Evolutionary conservation across 768 basidiomycete genomes (phyloP), one percentile per base, ranked within the genome.

Genomic region (Agaricus subrufescens): DNA sequence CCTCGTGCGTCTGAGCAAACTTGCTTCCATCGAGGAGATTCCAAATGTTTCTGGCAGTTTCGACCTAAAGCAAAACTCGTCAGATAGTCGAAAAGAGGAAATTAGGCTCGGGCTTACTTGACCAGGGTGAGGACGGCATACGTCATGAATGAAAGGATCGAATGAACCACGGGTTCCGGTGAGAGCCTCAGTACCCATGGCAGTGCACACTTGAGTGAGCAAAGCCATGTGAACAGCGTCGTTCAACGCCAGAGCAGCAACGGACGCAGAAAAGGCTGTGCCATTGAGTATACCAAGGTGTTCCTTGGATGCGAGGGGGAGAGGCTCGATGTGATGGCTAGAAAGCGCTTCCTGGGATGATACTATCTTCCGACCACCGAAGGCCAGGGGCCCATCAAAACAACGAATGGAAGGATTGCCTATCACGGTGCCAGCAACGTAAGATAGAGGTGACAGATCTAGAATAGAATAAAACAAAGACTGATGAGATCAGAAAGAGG

Each of bases 271-370:
- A 69, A 92, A 92, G 0, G 90, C 89, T 1, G 91, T 92, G 49
- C 92, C 93, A 65, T 94, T 94, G 42, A 91, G 70, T 50, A 91
- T 82, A 11, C 89, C 90, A 12, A 91, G 78, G 60, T 89, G 89
- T 52, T 91, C 89, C 68, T 91, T 91, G 14, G 84, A 85, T 3
- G 76, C 80, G 15, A 91, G 80, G 26, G 81, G 71, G 53, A 93
- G 75, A 1, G 90, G 87, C 44, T 76, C 69, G 27, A 91, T 81
- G 38, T 75, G 70, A 59, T 89, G 85, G 23, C 75, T 74, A 1
- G 75, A 71, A 31, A 91, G 76, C 0, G 87, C 89, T 50, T 80
- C 74, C 11, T 67, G 63, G 2, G 84, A 81, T 10, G 84, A 73
- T n/a, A 79, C 69, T 46, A 86, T 77, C 57, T 75, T 64, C 38